phyloP scores from a whole-genome alignment of 2,329 filamentous ascomycete genomes.

The Elsinoe australis region DNA sequence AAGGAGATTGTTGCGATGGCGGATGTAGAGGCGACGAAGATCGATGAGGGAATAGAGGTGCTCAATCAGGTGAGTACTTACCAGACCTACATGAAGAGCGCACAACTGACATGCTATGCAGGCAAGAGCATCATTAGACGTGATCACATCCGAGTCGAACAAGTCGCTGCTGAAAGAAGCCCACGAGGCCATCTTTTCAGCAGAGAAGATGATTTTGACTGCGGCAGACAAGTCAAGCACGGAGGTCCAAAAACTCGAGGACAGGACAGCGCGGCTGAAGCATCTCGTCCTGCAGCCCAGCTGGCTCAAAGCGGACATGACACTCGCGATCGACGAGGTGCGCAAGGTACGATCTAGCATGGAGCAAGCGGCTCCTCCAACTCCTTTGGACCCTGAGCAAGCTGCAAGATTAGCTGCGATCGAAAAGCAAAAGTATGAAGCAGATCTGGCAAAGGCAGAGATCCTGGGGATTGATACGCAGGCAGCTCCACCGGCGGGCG shows the following conservation, averaged over 20 bases:
- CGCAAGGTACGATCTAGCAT: conserved; percentile 24
- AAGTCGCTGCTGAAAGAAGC: conserved; percentile 28
- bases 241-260: conserved; percentile 24
- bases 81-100: too few species aligned
- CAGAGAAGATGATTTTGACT: conserved; percentile 29
- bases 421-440: conserved; percentile 13
- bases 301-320: conserved; percentile 28
- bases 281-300: conserved; percentile 28
- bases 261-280: conserved; percentile 25
- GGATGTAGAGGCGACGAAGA: conserved; percentile 21
- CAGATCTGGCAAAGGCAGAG: conserved; percentile 2
- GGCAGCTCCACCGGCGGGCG: neutral
- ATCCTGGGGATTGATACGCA: conserved; percentile 6
- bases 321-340: conserved; percentile 26
- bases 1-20: conserved; percentile 24
- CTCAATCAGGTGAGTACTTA: conserved; percentile 22
- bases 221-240: conserved; percentile 17
- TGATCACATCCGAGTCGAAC: conserved; percentile 24
- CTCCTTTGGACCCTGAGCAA: neutral
- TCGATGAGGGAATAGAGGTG: conserved; percentile 22
- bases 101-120: conserved; percentile 10
- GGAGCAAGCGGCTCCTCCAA: conserved; percentile 17
- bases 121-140: conserved; percentile 23
- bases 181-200: conserved; percentile 32
- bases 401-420: conserved; percentile 1